A percentile compares a stretch with the other conserved stretches of the same genome.
Evolutionary conservation across 202 grass and related monocot species (phyloP).

Genomic region (Carex sylvatica): DNA sequence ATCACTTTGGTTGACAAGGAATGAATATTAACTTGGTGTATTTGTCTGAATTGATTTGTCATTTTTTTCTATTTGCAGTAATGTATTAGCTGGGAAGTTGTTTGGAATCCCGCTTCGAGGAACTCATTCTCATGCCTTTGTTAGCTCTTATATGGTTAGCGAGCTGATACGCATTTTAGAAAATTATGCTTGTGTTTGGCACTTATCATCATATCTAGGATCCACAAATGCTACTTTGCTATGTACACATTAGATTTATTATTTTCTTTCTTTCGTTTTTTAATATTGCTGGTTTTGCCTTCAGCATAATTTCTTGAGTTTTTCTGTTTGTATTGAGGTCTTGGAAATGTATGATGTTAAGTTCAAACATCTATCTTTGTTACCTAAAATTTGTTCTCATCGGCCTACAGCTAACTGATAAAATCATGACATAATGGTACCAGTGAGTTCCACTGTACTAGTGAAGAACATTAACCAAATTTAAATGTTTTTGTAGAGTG

Average conservation of each 20-base stretch:
- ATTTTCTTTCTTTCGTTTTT: background rate
- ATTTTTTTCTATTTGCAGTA: slow-evolving; percentile 49
- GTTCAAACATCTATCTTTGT: background rate
- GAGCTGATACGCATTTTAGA: slow-evolving; percentile 29
- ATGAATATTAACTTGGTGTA: background rate
- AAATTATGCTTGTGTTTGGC: slow-evolving; percentile 19
- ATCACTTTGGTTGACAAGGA: background rate
- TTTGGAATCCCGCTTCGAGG: slow-evolving; percentile 98
- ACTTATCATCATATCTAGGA: slow-evolving; percentile 13
- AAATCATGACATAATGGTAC: background rate
- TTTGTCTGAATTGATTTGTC: slow-evolving; percentile 32
- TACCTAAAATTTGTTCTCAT: slow-evolving; percentile 6
- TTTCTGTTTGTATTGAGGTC: background rate
- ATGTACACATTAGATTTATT: slow-evolving; percentile 4
- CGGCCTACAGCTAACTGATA: background rate
- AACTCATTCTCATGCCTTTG: slow-evolving; percentile 99
- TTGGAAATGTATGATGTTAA: background rate
- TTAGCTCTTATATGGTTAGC: slow-evolving; percentile 98
- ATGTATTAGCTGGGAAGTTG: slow-evolving; percentile 90
- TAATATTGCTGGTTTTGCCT: background rate
- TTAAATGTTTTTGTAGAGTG: slow-evolving; percentile 45
- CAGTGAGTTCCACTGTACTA: background rate
- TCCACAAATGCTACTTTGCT: background rate
- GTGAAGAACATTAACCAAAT: background rate
- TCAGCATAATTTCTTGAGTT: slow-evolving; percentile 9